Base-by-base conservation (phyloP, 495 filamentous ascomycete genomes). In the Penicillium pancosmium region DNA sequence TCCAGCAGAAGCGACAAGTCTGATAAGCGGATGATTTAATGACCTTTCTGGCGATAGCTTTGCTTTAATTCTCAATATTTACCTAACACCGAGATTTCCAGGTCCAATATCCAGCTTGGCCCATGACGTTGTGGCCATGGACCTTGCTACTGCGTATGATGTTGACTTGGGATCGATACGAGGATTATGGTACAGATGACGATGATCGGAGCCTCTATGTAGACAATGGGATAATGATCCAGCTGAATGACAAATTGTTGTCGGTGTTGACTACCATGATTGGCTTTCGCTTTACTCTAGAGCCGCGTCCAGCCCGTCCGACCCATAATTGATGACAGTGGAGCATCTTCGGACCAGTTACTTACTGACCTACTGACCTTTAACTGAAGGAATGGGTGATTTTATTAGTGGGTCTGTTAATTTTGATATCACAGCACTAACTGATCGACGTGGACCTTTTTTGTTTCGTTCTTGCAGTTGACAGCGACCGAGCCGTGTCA, bases 401-500 rank as follows among this genome's bases (percentile, higher is more conserved):
- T 1, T 49, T 21, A 56, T 56, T 54, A 43, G 49, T 40, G 11
- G 12, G n/a, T 16, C 27, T 0, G 13, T 7, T 25, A 12, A 38
- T 15, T 49, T 56, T 6, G 18, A 51, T 31, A 31, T 31, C 40
- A 54, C 7, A 57, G 52, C 49, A 31, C 40, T 49, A 53, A 25
- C 3, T 40, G 33, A 56, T 56, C 47, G 5, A 21, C 4, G 15
- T 50, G 31, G 13, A 12, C 27, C 40, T n/a, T 21, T 43, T 47
- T 40, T 23, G 23, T 23, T 54, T 18, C 12, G 6, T n/a, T 55
- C 25, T 35, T 52, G 56, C 56, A 62, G 12, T 55, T 56, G 56
- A 56, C 56, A 59, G 56, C 48, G 31, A 59, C 15, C 50, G 49
- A 52, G 47, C 52, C 56, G 56, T 59, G 52, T 59, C 56, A 56